Evolutionary conservation across 495 filamentous ascomycete genomes (phyloP).

Genomic region (Hyaloscypha finlandica): DNA sequence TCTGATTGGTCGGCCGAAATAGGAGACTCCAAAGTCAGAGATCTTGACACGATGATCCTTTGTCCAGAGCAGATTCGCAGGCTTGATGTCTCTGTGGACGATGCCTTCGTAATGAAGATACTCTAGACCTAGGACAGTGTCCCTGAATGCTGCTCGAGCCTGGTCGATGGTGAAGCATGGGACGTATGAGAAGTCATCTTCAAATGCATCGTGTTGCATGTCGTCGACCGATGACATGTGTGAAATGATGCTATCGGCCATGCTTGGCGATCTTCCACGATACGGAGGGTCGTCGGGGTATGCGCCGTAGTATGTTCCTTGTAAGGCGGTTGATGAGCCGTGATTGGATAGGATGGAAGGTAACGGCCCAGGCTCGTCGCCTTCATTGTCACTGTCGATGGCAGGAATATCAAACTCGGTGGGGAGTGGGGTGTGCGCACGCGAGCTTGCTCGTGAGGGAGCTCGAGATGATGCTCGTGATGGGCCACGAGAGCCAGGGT

Average conservation of each 20-base stretch:
- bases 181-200: constrained; percentile 87
- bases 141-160: constrained; percentile 85
- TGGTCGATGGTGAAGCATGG: constrained; percentile 86
- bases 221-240: constrained; percentile 59
- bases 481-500: constrained; percentile 43
- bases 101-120: constrained; percentile 97
- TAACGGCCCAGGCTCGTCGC: constrained; percentile 45
- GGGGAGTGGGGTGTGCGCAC: constrained; percentile 32
- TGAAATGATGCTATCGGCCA: constrained; percentile 62
- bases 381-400: constrained; percentile 44
- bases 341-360: constrained; percentile 42
- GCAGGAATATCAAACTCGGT: constrained; percentile 44
- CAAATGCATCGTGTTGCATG: constrained; percentile 56
- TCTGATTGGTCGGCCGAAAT: constrained; percentile 81
- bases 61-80: constrained; percentile 92
- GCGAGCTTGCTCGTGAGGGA: constrained; percentile 40
- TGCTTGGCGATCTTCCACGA: constrained; percentile 60
- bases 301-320: constrained; percentile 74
- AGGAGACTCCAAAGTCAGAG: constrained; percentile 99
- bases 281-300: constrained; percentile 58
- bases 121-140: constrained; percentile 91
- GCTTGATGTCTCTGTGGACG: constrained; percentile 98
- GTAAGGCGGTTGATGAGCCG: constrained; percentile 58
- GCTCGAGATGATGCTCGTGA: constrained; percentile 47
- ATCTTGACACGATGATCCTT: constrained; percentile 89